Evolutionary conservation across 2,329 filamentous ascomycete genomes (phyloP), one percentile per base, ranked within the genome.

Genomic region (Colletotrichum brevisporum): DNA sequence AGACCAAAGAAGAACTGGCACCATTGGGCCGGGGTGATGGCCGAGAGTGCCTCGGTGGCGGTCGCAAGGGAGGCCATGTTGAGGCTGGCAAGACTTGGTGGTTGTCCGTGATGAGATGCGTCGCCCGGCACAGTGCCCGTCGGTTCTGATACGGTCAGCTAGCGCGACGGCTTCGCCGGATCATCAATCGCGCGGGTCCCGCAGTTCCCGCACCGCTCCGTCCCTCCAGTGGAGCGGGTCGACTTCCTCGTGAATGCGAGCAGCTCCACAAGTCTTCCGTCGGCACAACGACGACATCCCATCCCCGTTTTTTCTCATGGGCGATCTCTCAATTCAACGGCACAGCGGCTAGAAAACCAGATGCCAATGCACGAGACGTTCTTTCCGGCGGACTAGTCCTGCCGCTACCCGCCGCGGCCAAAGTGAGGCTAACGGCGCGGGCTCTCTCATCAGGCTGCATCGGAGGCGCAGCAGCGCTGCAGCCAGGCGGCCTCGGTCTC

Each of bases 1-100:
- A 84, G 72, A 45, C 84, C 74, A 75, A 87, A 88, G 74, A 84
- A 84, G 26, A 79, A 73, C 73, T 86, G 86, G 71, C 84, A 86
- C 71, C 74, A 76, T 63, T 73, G 68, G 5, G 78, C 67, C 18
- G 67, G 67, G 4, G 57, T 36, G 24, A 63, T 31, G 15, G 67
- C 52, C 53, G 52, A 26, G 18, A 68, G 27, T 1, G 60, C 60
- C 21, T 59, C 50, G 27, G 21, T 21, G 36, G 39, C n/a, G 36
- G 43, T 43, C 27, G 31, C 6, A 24, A 69, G 67, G 56, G 67
- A 67, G 67, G 56, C 55, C 51, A 69, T 69, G 24, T 18, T 39
- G 41, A 54, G 55, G 18, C 26, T 26, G 27, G n/a, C 6, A 24
- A 36, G 6, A 8, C n/a, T 16, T 48, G 10, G 10, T 43, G 16